These are phyloP conservation scores for Xylariales sp. DNA, from an alignment of 2,329 filamentous ascomycete genomes.

Conservation along the genomic window DNA sequence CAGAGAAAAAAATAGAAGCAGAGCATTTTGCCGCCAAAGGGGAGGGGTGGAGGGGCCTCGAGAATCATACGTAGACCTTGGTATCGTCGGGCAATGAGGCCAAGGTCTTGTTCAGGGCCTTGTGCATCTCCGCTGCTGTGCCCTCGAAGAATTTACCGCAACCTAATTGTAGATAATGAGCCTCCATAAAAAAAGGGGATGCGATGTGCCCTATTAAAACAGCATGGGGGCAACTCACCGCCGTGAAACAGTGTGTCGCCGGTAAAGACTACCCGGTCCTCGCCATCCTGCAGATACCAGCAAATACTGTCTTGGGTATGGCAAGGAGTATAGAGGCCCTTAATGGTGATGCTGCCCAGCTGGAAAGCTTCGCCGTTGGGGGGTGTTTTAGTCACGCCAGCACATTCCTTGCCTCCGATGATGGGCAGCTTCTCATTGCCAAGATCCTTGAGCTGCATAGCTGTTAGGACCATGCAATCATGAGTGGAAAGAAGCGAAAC, in stretches of 20 bases:
- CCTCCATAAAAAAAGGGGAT: slow-evolving; percentile 1
- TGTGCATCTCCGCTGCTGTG: slow-evolving; percentile 84
- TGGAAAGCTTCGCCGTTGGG: slow-evolving; percentile 72
- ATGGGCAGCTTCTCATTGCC: slow-evolving; percentile 64
- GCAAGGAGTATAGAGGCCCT: slow-evolving; percentile 89
- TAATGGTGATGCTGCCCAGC: slow-evolving; percentile 79
- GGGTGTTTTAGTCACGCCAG: slow-evolving; percentile 73
- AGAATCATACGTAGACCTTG: slow-evolving; percentile 80
- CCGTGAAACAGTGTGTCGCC: slow-evolving; percentile 96
- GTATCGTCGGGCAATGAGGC: slow-evolving; percentile 83
- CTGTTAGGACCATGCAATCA: background rate
- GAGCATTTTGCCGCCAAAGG: no score
- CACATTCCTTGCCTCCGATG: slow-evolving; percentile 84
- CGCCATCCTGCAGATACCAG: slow-evolving; percentile 81
- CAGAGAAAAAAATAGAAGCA: no score
- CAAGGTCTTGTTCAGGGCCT: slow-evolving; percentile 81
- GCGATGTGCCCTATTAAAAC: slow-evolving; percentile 1
- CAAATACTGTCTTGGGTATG: slow-evolving; percentile 99
- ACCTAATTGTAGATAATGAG: slow-evolving; percentile 41
- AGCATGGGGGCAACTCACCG: slow-evolving; percentile 46
- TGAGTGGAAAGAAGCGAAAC: no score
- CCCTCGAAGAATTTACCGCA: slow-evolving; percentile 98
- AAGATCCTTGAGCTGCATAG: slow-evolving; percentile 33
- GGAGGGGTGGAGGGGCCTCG: no score
- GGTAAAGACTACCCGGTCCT: slow-evolving; percentile 78